Conservation (phyloP, 164 flowering plant species). For the Tetrastigma voinierianum region DNA sequence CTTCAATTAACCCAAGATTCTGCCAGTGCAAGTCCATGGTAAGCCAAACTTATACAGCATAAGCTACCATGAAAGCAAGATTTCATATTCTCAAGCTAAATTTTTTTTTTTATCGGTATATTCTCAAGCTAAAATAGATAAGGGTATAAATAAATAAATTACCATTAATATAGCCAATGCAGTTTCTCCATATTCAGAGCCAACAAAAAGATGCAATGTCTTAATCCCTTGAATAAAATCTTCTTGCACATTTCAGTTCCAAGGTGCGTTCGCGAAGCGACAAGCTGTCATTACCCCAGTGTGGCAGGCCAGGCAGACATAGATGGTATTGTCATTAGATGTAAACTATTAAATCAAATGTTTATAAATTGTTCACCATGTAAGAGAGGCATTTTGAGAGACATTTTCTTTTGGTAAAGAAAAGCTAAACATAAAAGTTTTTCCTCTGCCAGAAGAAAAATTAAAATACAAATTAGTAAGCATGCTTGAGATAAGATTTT, state of each 20-base stretch:
- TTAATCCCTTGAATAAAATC: slow-evolving; percentile 83
- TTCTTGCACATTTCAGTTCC: slow-evolving; percentile 99
- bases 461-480: no score
- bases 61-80: no score
- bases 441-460: no score
- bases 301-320: slow-evolving; percentile 86
- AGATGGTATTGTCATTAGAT: slow-evolving; percentile 44
- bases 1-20: slow-evolving; percentile 96
- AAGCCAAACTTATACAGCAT: no score
- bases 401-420: no score
- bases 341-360: not conserved
- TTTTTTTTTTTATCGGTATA: no score
- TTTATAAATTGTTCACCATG: not conserved
- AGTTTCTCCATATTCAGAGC: slow-evolving; percentile 92
- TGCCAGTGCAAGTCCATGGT: slow-evolving; percentile 24
- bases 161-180: slow-evolving; percentile 90
- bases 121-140: not conserved
- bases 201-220: slow-evolving; percentile 89
- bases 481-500: no score
- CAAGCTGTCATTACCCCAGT: slow-evolving; percentile 97
- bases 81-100: no score
- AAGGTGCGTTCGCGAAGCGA: slow-evolving; percentile 85
- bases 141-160: slow-evolving; percentile 22
- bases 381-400: no score
- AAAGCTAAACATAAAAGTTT: no score